phyloP scores from a whole-genome alignment of 2,329 filamentous ascomycete genomes.

The Drechslerella coelobrocha region DNA sequence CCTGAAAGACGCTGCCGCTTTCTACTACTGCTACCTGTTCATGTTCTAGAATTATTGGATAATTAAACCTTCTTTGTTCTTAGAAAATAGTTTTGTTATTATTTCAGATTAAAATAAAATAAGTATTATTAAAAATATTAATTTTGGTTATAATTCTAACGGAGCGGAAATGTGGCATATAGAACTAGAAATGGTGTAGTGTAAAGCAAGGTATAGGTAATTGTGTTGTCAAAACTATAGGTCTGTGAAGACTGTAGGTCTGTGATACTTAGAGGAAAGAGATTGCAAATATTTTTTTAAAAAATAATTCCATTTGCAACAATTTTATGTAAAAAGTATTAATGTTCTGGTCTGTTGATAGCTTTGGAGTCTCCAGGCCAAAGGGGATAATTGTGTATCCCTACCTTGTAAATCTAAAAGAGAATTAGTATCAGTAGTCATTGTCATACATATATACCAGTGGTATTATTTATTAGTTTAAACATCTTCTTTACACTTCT shows the following conservation, averaged over 20 bases:
- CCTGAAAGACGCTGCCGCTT: constrained; percentile 57
- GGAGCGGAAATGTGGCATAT: too few relatives aligned
- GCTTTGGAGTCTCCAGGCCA: constrained; percentile 53
- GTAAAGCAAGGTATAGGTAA: too few relatives aligned
- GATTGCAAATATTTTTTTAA: constrained; percentile 72
- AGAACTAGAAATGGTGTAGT: too few relatives aligned
- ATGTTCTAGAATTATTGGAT: constrained; percentile 55
- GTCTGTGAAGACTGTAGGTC: too few relatives aligned
- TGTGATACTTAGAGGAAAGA: constrained; percentile 70
- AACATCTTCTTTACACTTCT: constrained; percentile 57
- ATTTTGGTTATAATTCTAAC: too few relatives aligned
- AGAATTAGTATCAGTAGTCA: not conserved
- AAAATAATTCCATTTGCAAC: constrained; percentile 75
- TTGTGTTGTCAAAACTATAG: too few relatives aligned
- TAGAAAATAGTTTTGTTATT: constrained; percentile 57
- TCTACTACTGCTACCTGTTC: constrained; percentile 59
- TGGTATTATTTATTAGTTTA: constrained; percentile 53
- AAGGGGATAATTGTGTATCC: constrained; percentile 52
- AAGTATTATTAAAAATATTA: too few relatives aligned
- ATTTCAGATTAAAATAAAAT: constrained; percentile 38
- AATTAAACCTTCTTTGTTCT: constrained; percentile 58
- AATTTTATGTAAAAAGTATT: constrained; percentile 67
- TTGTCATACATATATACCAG: not conserved
- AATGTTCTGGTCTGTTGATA: constrained; percentile 56
- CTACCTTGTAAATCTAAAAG: constrained; percentile 53